Conservation (phyloP, 2,329 filamentous ascomycete genomes). For the Paracorniculantispora psalliotae region DNA sequence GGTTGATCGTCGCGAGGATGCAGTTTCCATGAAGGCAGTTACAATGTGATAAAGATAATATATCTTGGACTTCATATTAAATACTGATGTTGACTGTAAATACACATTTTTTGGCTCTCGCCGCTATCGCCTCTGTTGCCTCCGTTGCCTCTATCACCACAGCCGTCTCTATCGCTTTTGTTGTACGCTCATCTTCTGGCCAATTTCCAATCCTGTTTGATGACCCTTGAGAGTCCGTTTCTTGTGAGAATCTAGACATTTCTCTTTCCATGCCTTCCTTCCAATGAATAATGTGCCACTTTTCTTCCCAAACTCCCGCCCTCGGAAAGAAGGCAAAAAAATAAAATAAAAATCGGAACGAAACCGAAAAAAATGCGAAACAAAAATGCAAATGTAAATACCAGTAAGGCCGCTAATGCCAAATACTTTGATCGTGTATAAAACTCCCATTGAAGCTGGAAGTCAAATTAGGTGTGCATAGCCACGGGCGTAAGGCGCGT, state of each 20-base stretch:
- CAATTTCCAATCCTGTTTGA: too few species aligned
- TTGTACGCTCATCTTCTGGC: too few species aligned
- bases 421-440: not conserved
- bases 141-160: too few species aligned
- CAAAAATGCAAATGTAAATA: conserved; percentile 10
- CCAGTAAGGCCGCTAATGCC: not conserved
- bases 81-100: conserved; percentile 4
- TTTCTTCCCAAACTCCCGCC: conserved; percentile 12
- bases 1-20: too few species aligned
- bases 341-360: not conserved
- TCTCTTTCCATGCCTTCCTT: not conserved
- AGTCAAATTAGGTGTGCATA: not conserved
- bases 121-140: too few species aligned
- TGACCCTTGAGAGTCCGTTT: too few species aligned
- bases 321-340: not conserved
- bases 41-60: too few species aligned
- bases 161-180: too few species aligned
- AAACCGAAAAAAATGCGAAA: not conserved
- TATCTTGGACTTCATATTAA: too few species aligned
- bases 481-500: not conserved
- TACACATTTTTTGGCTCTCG: too few species aligned
- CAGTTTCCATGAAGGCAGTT: too few species aligned
- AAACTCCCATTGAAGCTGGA: not conserved
- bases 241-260: too few species aligned
- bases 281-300: not conserved